A percentile compares a stretch with the other conserved stretches of the same genome.
Evolutionary conservation across 2,329 filamentous ascomycete species (phyloP).

Genomic region (Exophiala xenobiotica): DNA sequence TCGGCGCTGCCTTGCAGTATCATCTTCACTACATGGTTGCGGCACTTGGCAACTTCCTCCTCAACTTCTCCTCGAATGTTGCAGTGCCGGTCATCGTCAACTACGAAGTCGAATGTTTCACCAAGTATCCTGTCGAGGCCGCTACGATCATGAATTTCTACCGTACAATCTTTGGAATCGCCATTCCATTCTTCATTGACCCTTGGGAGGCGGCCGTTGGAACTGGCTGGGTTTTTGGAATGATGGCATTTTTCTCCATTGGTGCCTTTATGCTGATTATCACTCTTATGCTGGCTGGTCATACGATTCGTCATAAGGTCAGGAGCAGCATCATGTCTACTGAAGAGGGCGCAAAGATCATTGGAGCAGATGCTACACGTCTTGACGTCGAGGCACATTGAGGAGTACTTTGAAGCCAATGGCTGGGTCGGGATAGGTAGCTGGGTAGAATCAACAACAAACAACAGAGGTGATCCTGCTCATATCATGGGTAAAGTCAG

Average conservation of each 20-base stretch:
- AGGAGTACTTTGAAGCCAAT: too few species aligned
- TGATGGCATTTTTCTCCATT: constrained; percentile 42
- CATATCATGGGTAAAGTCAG: too few species aligned
- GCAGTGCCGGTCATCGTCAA: constrained; percentile 37
- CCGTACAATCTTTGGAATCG: constrained; percentile 40
- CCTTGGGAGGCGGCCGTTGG: constrained; percentile 40
- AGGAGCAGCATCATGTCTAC: constrained; percentile 3
- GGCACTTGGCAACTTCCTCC: constrained; percentile 42
- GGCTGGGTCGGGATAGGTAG: too few species aligned
- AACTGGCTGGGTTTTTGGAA: constrained; percentile 44
- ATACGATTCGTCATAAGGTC: constrained; percentile 4
- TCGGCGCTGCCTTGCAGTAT: constrained; percentile 43
- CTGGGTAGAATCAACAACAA: too few species aligned
- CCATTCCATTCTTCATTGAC: constrained; percentile 42
- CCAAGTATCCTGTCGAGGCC: constrained; percentile 39
- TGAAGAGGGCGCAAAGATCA: constrained; percentile 4
- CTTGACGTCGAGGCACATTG: not conserved
- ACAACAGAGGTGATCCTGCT: too few species aligned
- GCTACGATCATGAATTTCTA: constrained; percentile 36
- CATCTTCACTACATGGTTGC: constrained; percentile 43
- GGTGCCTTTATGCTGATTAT: constrained; percentile 25
- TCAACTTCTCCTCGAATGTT: constrained; percentile 39
- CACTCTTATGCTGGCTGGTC: constrained; percentile 4
- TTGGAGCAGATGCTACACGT: not conserved
- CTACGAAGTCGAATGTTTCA: constrained; percentile 38